Conservation (phyloP, 2,329 filamentous ascomycete species). For the Colletotrichum chlorophyti region DNA sequence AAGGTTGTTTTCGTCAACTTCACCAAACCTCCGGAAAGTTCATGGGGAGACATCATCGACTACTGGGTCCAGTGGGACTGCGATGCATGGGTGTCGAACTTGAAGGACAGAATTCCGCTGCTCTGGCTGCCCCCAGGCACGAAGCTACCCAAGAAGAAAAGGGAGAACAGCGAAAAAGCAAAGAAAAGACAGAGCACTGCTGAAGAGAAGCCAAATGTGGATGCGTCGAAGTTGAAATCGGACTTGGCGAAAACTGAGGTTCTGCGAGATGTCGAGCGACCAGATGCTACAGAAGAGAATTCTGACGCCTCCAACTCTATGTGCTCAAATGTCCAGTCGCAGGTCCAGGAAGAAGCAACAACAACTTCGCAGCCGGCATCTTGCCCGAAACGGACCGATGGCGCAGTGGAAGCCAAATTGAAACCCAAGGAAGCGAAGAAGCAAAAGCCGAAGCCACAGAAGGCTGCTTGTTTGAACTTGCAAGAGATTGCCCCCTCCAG, state of each 20-base stretch:
- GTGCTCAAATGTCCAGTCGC: no score
- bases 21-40: constrained; percentile 74
- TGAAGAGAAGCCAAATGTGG: constrained; percentile 34
- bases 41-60: constrained; percentile 76
- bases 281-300: no score
- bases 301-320: no score
- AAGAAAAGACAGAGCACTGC: constrained; percentile 15
- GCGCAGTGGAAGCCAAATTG: not conserved
- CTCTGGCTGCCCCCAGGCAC: constrained; percentile 63
- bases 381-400: no score
- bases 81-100: constrained; percentile 73
- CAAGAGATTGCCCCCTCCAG: no score
- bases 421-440: not conserved
- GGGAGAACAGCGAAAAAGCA: constrained; percentile 34
- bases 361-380: not conserved
- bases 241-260: not conserved
- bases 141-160: constrained; percentile 47
- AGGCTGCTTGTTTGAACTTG: no score
- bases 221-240: constrained; percentile 29
- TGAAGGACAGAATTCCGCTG: constrained; percentile 63
- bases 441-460: not conserved
- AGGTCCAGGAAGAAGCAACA: no score
- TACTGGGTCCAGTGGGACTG: constrained; percentile 80
- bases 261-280: no score
- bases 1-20: constrained; percentile 78